Base-by-base conservation (phyloP, 2,329 filamentous ascomycete species). In the Meredithiella fracta region DNA sequence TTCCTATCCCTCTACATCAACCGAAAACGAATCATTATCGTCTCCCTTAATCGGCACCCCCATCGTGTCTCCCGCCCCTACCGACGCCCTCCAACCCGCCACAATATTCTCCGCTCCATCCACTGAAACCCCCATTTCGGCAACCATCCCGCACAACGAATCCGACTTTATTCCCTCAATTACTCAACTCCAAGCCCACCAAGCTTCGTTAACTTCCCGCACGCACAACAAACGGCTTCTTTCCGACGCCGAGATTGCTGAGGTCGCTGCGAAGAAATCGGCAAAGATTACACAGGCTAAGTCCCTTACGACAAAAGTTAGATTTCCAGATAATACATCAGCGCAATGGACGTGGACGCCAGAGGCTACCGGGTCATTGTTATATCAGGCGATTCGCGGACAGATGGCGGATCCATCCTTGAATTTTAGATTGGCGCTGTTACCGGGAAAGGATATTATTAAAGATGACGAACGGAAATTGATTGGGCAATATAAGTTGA, bases 261-360 rank as follows among this genome's bases (percentile, higher is more conserved):
- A 82, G 23, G 80, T 82, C 61, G 82, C 80, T 34, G 73, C 78
- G 3, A 81, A 78, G 22, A 80, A 83, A 54, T 77, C 78, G 50
- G 80, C 82, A 29, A 82, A 75, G 60, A 71, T 89, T 1, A 76
- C 82, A 3, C 75, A 77, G 3, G 75, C 90, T 59, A 79, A 77
- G 53, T 78, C 79, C 31, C 78, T 94, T 31, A 76, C 80, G 26
- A 75, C 97, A 60, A 88, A 86, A 61, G 78, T 96, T 51, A 84
- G 90, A 25, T 90, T 96, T 62, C 91, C 91, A 0, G 90, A 97
- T 65, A 86, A 90, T 62, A 85, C 82, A 57, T 81, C 83, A 54
- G 79, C 89, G 31, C 79, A 88, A 53, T 83, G 83, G 69, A 76
- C 74, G n/a, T 80, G 94, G 61, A 76, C 74, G 1, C 79, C 80